A percentile compares a stretch with the other conserved stretches of the same genome.
phyloP scores from a whole-genome alignment of 148 eudicot genomes.

The Nepenthes gracilis region DNA sequence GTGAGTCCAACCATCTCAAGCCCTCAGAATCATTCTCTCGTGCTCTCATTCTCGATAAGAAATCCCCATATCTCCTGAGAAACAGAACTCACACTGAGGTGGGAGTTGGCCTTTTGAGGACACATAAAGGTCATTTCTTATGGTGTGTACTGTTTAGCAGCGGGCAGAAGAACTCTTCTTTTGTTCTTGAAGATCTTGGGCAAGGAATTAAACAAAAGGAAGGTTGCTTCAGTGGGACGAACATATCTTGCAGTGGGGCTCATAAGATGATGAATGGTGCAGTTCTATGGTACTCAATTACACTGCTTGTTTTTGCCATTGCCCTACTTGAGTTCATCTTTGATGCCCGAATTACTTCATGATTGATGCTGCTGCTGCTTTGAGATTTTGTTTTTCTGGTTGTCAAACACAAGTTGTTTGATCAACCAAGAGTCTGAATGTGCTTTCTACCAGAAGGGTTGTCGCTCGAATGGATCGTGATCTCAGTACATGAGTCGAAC shows the following conservation, averaged over 20 bases:
- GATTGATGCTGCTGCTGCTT: no score
- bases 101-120: slow-evolving; percentile 48
- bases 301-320: no score
- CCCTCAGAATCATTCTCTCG: slow-evolving; percentile 52
- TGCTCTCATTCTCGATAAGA: slow-evolving; percentile 25
- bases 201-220: slow-evolving; percentile 58
- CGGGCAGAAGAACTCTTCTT: slow-evolving; percentile 32
- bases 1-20: slow-evolving; percentile 39
- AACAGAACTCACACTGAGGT: slow-evolving; percentile 61
- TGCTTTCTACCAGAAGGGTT: no score
- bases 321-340: no score
- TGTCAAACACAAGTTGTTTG: no score
- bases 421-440: no score
- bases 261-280: neutral
- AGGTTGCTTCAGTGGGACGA: slow-evolving; percentile 70
- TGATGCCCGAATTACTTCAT: no score
- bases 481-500: no score
- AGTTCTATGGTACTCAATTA: neutral
- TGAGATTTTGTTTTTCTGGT: no score
- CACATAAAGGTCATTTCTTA: slow-evolving; percentile 34
- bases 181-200: slow-evolving; percentile 62
- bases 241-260: slow-evolving; percentile 33
- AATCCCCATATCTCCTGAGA: slow-evolving; percentile 23
- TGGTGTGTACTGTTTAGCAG: slow-evolving; percentile 67
- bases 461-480: no score